Conservation (phyloP, 371 early-diverging fungal genomes). For the Blastocladiella emersonii region DNA sequence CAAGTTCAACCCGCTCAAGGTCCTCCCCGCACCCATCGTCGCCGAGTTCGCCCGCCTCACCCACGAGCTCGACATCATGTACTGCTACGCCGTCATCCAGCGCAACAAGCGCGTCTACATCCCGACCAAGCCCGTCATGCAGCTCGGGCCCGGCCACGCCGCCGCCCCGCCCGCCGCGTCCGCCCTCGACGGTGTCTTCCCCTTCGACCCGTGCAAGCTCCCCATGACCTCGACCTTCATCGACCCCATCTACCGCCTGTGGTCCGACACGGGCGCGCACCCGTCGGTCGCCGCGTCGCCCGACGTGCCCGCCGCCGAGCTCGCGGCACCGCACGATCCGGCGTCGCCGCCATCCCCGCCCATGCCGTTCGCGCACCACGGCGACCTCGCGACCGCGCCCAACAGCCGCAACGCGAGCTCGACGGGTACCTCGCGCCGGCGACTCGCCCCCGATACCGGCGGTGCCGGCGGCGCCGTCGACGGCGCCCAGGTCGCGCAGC, state of each 20-base stretch:
- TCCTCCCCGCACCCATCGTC: conserved; percentile 64
- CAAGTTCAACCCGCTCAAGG: conserved; percentile 67
- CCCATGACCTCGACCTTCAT: conserved; percentile 28
- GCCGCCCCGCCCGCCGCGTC: conserved; percentile 2
- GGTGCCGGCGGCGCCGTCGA: not conserved
- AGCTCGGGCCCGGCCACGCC: conserved; percentile 2
- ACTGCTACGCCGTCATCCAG: conserved; percentile 62
- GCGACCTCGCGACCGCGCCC: no score
- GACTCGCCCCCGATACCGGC: not conserved
- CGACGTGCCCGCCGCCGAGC: not conserved
- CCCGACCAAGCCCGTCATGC: conserved; percentile 11
- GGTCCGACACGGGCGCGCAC: conserved; percentile 8
- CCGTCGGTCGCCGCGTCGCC: not conserved
- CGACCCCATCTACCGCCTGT: conserved; percentile 17
- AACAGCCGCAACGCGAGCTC: not conserved
- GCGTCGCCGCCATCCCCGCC: not conserved
- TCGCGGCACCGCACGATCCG: not conserved
- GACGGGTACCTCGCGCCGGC: not conserved
- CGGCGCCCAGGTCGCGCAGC: no score
- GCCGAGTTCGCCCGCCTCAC: conserved; percentile 71
- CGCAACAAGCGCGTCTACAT: conserved; percentile 39
- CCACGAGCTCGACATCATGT: conserved; percentile 66
- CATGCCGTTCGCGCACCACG: not conserved
- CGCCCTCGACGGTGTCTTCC: conserved; percentile 72
- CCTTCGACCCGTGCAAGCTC: conserved; percentile 83